Evolutionary conservation across 192 early-diverging fungal species (phyloP).

Genomic region (Podochytrium sp.): DNA sequence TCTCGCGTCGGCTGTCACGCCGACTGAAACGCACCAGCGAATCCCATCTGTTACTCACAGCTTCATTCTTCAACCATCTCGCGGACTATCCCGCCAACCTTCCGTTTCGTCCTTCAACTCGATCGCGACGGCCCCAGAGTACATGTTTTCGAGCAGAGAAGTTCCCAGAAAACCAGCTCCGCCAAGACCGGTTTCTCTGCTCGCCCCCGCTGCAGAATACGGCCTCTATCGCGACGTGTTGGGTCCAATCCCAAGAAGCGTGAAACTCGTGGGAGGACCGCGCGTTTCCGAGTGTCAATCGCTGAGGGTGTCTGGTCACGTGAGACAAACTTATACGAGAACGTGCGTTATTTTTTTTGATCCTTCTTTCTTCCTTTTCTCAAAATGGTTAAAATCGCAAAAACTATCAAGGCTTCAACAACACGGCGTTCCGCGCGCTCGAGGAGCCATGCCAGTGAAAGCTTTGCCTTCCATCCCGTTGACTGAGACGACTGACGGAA

Average conservation of each 20-base stretch:
- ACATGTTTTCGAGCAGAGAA: neutral
- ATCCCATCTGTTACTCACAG: neutral
- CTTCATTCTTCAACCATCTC: neutral
- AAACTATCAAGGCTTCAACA: too few relatives aligned
- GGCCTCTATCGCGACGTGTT: neutral
- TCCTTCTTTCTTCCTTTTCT: too few relatives aligned
- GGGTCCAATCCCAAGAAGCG: neutral
- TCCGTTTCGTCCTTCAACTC: constrained; percentile 3
- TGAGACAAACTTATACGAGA: constrained; percentile 15
- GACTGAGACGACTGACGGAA: too few relatives aligned
- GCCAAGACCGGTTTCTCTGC: neutral
- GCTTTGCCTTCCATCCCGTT: too few relatives aligned
- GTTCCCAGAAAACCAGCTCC: constrained; percentile 1
- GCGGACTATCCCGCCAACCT: neutral
- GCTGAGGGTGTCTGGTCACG: neutral
- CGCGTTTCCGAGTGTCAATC: neutral
- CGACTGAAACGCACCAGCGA: neutral
- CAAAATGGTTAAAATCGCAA: too few relatives aligned
- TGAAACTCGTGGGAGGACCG: neutral
- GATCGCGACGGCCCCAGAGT: constrained; percentile 12
- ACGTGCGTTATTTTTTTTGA: constrained; percentile 7
- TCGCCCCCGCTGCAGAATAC: neutral
- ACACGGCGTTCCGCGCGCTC: too few relatives aligned
- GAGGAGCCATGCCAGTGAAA: too few relatives aligned
- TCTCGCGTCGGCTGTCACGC: too few relatives aligned